These are phyloP conservation scores for Monosporascus cannonballus DNA, from an alignment of 2,329 filamentous ascomycete species.

Conservation along the genomic window DNA sequence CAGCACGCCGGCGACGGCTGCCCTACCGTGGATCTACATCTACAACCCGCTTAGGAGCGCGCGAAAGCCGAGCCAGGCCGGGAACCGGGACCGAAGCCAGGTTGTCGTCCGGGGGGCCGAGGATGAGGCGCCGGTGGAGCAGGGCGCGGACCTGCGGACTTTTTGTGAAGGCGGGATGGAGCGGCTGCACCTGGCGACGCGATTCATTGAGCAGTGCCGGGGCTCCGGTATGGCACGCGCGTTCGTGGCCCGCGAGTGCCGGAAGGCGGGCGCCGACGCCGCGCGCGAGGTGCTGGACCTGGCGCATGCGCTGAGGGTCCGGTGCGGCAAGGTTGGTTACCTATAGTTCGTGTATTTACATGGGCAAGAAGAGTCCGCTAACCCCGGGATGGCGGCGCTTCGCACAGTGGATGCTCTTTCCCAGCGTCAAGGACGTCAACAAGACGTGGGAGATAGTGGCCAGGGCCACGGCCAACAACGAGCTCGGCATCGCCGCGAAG, in stretches of 20 bases:
- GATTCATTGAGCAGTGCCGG: constrained; percentile 43
- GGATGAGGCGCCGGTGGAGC: constrained; percentile 42
- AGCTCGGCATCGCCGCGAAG: constrained; percentile 69
- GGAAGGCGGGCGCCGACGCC: constrained; percentile 42
- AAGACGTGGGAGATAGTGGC: constrained; percentile 62
- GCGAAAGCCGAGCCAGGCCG: constrained; percentile 26
- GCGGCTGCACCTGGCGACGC: constrained; percentile 38
- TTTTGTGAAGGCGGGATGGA: constrained; percentile 49
- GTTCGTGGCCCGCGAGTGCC: constrained; percentile 39
- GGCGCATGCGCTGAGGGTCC: constrained; percentile 52
- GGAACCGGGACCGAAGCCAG: constrained; percentile 23
- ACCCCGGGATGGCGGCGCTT: neutral
- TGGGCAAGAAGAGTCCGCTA: neutral
- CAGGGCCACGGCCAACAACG: constrained; percentile 58
- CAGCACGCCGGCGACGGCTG: constrained; percentile 41
- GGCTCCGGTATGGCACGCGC: constrained; percentile 26
- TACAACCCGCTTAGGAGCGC: constrained; percentile 53
- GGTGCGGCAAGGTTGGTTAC: constrained; percentile 56
- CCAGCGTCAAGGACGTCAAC: constrained; percentile 46
- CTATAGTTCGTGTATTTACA: neutral
- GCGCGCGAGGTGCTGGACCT: constrained; percentile 52
- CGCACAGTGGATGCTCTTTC: constrained; percentile 66
- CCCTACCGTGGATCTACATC: constrained; percentile 66
- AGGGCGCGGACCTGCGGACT: constrained; percentile 37
- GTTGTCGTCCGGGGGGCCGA: constrained; percentile 35